Percentiles rank a stretch among this genome's conserved stretches.
Evolutionary conservation across 805 yeast genomes (phyloP).

Genomic region (Hanseniaspora taiwanica): DNA sequence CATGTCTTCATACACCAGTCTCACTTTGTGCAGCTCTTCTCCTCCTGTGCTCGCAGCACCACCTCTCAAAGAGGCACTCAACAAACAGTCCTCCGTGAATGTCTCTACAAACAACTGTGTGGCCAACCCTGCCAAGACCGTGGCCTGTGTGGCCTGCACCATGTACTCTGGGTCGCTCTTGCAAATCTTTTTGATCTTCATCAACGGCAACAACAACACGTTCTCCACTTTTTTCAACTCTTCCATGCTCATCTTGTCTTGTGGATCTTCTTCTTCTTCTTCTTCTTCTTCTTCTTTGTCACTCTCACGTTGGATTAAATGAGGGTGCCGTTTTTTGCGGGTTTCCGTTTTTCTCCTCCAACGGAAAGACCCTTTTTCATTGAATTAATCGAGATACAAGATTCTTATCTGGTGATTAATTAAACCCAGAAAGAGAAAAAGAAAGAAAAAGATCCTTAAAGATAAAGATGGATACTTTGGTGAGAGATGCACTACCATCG

Average conservation of each 20-base stretch:
- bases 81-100: constrained; percentile 11
- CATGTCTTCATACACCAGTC: constrained; percentile 14
- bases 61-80: too few species aligned
- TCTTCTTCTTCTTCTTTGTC: not conserved
- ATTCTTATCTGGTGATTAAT: too few species aligned
- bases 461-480: too few species aligned
- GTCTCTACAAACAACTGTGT: constrained; percentile 14
- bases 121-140: constrained; percentile 14
- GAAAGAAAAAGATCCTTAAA: too few species aligned
- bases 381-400: too few species aligned
- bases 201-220: constrained; percentile 11
- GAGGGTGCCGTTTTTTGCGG: too few species aligned
- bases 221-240: not conserved
- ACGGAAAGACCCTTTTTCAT: too few species aligned
- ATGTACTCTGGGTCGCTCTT: constrained; percentile 16
- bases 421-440: too few species aligned
- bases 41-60: constrained; percentile 12
- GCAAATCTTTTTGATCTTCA: constrained; percentile 15
- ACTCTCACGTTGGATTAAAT: not conserved
- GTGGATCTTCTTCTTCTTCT: not conserved
- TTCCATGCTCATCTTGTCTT: not conserved
- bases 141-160: constrained; percentile 12
- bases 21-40: not conserved
- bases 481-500: too few species aligned
- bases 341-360: too few species aligned